Evolutionary conservation across 768 basidiomycete species (phyloP), one percentile per base, ranked within the genome.

Genomic region (Daedaleopsis sinensis): DNA sequence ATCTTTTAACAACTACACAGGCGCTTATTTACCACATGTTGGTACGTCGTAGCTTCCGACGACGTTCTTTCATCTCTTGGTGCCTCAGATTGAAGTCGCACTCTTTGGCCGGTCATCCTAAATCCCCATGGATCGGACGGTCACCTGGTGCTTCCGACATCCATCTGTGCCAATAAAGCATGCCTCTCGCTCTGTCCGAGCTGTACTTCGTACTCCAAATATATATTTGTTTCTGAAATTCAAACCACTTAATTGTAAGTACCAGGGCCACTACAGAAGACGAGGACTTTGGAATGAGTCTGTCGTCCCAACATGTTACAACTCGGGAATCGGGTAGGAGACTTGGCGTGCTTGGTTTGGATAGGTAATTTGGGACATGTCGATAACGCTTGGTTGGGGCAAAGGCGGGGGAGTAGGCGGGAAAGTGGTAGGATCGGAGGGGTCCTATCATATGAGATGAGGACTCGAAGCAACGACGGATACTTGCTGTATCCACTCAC

Each of bases 1-100:
- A 85, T 86, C 83, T 86, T 87, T 86, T 87, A 86, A 86, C 86
- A 85, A 82, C 76, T 76, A 76, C 75, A 65, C 77, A 82, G 86
- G 81, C 76, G 69, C 79, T 71, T 67, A 70, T 56, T 49, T 68
- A 80, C 80, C 82, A 86, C 83, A 87, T 84, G 82, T 74, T 80
- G 70, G 81, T 71, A 77, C 80, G 79, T 77, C 72, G 64, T 47
- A 53, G 38, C 27, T 21, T 43, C 62, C 52, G 59, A 61, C 68
- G 76, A 69, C 80, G 79, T 74, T 79, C 80, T 72, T 80, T 80
- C 82, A 85, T 83, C 82, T 83, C 81, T 67, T 70, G 73, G 68
- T 65, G 81, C 83, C 86, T 87, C 74, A 88, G 83, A 88, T 63
- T n/a, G 67, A 76, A 62, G 82, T 71, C 82, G 69, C 81, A 79